Evolutionary conservation across 768 basidiomycete species (phyloP), one percentile per base, ranked within the genome.

Genomic region (Dendrothele bispora): DNA sequence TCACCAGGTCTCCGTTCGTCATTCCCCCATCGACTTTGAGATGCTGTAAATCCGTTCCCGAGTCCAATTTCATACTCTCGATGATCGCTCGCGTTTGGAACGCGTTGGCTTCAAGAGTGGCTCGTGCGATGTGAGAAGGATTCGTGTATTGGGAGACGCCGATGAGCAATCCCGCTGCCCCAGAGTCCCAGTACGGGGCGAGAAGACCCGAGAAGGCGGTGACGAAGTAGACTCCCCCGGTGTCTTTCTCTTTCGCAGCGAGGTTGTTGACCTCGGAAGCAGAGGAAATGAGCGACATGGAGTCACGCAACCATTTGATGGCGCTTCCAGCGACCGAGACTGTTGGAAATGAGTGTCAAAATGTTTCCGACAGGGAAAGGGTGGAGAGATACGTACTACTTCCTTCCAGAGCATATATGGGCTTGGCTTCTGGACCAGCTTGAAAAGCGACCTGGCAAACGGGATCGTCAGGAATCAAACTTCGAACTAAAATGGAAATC

Each of bases 21-120:
- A 97, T 95, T 14, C 94, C 93, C n/a, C 97, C 97, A 64, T 98
- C 97, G 28, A 99, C 95, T 64, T 88, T 95, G 53, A 99, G 82
- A 56, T 88, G 79, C 60, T 86, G 84, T 45, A 97, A 77, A 39
- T 88, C 83, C 4, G 75, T 73, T 14, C 78, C 79, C n/a, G 90
- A 87, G 69, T 99, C 95, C 45, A 88, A 71, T 63, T 89, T 86
- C 88, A 99, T 99, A 60, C 90, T 88, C 64, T 98, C 93, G 39
- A 98, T 78, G 56, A 99, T 91, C 7, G 92, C 97, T 48, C 89
- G 83, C 11, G 95, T 97, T 68, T 98, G 95, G 74, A 86, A 98
- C 12, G 93, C 94, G 50, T 90, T 95, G 20, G 97, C 95, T 67
- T 98, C 97, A 43, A 98, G 78, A 5, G 94, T 92, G 20, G 97